Conservation (phyloP, 2,329 filamentous ascomycete genomes). For the Dothistroma septosporum region DNA sequence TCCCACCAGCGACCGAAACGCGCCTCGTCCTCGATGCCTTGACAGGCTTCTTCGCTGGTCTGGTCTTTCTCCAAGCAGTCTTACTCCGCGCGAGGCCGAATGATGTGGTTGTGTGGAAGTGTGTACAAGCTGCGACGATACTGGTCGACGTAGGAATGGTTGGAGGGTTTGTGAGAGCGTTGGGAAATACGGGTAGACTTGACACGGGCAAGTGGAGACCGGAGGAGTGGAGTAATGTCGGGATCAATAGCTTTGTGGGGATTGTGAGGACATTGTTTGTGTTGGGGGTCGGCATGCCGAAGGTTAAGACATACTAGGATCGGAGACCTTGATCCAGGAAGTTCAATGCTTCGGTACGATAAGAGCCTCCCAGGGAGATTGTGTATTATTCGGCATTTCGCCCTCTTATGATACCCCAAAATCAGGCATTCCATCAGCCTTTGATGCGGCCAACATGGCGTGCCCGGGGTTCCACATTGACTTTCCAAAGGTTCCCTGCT, state of each 20-base stretch:
- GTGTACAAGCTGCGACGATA: constrained; percentile 5
- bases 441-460: no score
- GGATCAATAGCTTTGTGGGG: background rate
- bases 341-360: no score
- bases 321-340: no score
- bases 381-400: no score
- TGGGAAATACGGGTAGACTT: constrained; percentile 1
- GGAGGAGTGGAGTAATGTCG: constrained; percentile 5
- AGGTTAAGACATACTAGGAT: background rate
- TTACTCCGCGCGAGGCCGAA: constrained; percentile 9
- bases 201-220: background rate
- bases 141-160: constrained; percentile 5
- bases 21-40: constrained; percentile 3
- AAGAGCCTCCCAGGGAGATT: no score
- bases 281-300: background rate
- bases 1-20: constrained; percentile 8
- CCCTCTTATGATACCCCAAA: no score
- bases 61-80: constrained; percentile 7
- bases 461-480: no score
- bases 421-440: no score
- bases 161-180: constrained; percentile 1
- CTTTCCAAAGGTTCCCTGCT: no score
- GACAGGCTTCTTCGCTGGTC: constrained; percentile 7
- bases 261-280: constrained; percentile 1
- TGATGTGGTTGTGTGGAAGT: constrained; percentile 12